These are phyloP conservation scores for Penicillium glabrum DNA, from an alignment of 2,329 filamentous ascomycete genomes.

Conservation along the genomic window DNA sequence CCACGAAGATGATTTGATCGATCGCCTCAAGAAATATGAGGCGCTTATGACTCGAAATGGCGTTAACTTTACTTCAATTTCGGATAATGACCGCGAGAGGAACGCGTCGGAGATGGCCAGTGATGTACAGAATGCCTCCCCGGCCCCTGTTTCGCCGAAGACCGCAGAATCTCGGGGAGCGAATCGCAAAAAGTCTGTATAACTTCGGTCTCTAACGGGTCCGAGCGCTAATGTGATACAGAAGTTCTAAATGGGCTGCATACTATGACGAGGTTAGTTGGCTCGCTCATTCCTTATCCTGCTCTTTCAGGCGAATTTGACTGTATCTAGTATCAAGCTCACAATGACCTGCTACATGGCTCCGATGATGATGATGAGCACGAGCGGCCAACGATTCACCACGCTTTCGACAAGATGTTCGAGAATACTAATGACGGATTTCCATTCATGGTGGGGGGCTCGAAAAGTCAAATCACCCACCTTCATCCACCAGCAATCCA, in stretches of 20 bases:
- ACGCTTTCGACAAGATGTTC: conserved; percentile 62
- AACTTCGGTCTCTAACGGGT: background rate
- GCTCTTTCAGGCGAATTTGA: background rate
- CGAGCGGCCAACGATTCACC: conserved; percentile 56
- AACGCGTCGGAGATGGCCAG: background rate
- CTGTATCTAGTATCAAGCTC: conserved; percentile 46
- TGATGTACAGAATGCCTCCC: background rate
- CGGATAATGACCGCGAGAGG: background rate
- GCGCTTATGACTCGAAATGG: conserved; percentile 62
- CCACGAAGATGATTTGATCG: conserved; percentile 66
- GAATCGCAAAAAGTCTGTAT: background rate
- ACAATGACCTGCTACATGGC: conserved; percentile 51
- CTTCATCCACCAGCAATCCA: conserved; percentile 16
- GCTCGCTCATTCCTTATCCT: background rate
- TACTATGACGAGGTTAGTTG: conserved; percentile 16
- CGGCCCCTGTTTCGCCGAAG: background rate
- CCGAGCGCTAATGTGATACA: background rate
- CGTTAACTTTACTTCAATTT: conserved; percentile 65
- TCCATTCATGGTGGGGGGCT: conserved; percentile 56
- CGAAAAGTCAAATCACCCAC: conserved; percentile 2
- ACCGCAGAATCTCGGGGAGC: background rate
- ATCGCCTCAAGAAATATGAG: conserved; percentile 67
- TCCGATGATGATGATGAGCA: conserved; percentile 59
- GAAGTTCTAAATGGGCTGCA: conserved; percentile 14
- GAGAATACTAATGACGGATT: conserved; percentile 54